Percentiles rank a stretch among this genome's conserved stretches.
Evolutionary conservation across 1,284 basidiomycete species (phyloP).

Genomic region (Leccinum fallax): DNA sequence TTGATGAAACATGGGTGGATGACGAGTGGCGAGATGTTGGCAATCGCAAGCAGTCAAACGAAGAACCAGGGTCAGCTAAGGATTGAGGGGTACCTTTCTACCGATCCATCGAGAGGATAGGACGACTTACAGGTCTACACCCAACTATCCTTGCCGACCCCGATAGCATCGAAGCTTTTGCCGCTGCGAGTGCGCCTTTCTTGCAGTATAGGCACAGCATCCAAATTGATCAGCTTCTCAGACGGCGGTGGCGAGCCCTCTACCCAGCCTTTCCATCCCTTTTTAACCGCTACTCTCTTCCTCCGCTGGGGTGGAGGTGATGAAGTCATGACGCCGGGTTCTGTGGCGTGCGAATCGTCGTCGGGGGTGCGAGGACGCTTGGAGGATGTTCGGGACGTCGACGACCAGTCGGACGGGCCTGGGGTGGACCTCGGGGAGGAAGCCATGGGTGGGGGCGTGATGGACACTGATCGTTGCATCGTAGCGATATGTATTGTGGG

Average conservation of each 20-base stretch:
- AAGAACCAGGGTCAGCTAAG: conserved; percentile 4
- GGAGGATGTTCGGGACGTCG: conserved; percentile 73
- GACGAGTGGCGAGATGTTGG: conserved; percentile 1
- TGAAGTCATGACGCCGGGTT: conserved; percentile 32
- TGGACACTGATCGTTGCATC: conserved; percentile 66
- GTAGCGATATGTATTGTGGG: conserved; percentile 69
- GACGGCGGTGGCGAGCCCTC: conserved; percentile 80
- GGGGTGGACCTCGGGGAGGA: conserved; percentile 71
- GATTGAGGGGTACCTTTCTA: conserved; percentile 29
- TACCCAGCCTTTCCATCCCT: conserved; percentile 87
- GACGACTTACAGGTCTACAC: conserved; percentile 39
- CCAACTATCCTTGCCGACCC: conserved; percentile 55
- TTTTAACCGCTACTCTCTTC: conserved; percentile 70
- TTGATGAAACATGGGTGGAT: conserved; percentile 11
- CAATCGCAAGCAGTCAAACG: conserved; percentile 1
- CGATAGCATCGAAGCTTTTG: conserved; percentile 78
- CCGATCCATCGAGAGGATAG: conserved; percentile 18
- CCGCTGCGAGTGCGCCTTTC: conserved; percentile 76
- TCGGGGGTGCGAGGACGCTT: conserved; percentile 74
- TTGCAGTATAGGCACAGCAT: conserved; percentile 57
- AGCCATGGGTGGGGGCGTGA: conserved; percentile 69
- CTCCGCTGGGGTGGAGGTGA: conserved; percentile 46
- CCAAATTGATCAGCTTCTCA: conserved; percentile 77
- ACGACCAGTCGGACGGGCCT: conserved; percentile 69
- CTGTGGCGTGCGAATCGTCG: conserved; percentile 36